phyloP scores from a whole-genome alignment of 2,329 filamentous ascomycete genomes.

The Dryadomyces quercivorus region DNA sequence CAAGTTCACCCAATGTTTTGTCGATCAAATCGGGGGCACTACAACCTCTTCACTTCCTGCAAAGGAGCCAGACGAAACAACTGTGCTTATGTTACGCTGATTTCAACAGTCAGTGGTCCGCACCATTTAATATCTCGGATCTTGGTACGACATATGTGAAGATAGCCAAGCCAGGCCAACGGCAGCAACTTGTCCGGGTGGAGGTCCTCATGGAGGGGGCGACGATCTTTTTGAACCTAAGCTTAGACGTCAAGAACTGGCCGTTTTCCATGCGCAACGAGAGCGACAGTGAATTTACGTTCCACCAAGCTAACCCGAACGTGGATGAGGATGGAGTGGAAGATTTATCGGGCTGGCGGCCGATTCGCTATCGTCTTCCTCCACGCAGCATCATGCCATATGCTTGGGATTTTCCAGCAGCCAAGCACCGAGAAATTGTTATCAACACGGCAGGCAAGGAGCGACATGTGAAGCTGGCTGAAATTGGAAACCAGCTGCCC shows the following conservation, averaged over 20 bases:
- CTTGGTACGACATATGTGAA: slow-evolving; percentile 89
- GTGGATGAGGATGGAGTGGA: slow-evolving; percentile 79
- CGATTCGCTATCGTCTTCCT: slow-evolving; percentile 82
- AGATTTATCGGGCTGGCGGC: slow-evolving; percentile 80
- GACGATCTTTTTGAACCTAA: slow-evolving; percentile 86
- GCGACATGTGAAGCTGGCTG: slow-evolving; percentile 83
- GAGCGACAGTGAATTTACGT: slow-evolving; percentile 91
- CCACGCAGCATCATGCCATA: slow-evolving; percentile 98
- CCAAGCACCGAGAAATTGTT: slow-evolving; percentile 90
- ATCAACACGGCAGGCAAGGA: slow-evolving; percentile 70
- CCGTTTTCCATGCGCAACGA: slow-evolving; percentile 98
- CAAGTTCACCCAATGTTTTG: slow-evolving; percentile 78
- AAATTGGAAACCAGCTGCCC: slow-evolving; percentile 91
- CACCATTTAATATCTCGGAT: slow-evolving; percentile 94
- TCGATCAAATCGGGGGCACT: slow-evolving; percentile 66
- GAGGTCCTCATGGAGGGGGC: slow-evolving; percentile 88
- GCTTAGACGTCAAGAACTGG: slow-evolving; percentile 88
- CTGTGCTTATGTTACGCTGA: slow-evolving; percentile 87
- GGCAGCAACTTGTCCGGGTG: slow-evolving; percentile 75
- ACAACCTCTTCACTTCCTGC: slow-evolving; percentile 79
- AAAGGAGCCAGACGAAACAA: slow-evolving; percentile 73
- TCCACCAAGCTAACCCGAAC: slow-evolving; percentile 90
- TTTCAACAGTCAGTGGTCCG: slow-evolving; percentile 94
- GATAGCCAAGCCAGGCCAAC: slow-evolving; percentile 77
- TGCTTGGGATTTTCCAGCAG: slow-evolving; percentile 96